Evolutionary conservation across 78 protist species (phyloP).

Genomic region (Dictyostelium capitatum): DNA sequence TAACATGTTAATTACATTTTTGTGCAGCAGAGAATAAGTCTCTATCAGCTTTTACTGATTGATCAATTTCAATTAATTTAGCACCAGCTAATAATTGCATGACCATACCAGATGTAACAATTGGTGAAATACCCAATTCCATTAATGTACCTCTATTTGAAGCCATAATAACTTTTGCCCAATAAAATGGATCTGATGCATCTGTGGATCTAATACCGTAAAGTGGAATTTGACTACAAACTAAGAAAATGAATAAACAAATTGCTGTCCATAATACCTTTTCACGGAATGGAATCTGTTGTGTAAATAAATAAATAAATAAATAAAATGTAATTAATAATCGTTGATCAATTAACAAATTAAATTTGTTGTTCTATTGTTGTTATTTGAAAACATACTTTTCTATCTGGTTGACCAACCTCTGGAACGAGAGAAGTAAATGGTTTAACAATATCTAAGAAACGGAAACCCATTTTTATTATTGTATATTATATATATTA

Average conservation of each 20-base stretch:
- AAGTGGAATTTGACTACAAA: constrained; percentile 99
- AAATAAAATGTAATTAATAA: background rate
- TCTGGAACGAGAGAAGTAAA: constrained; percentile 98
- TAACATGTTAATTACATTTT: no score
- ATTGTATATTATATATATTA: background rate
- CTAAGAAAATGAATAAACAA: constrained; percentile 98
- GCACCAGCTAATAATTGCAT: constrained; percentile 99
- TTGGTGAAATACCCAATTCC: constrained; percentile 99
- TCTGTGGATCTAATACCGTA: constrained; percentile 95
- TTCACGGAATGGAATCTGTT: constrained; percentile 91
- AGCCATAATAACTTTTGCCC: constrained; percentile 99
- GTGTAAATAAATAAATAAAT: background rate
- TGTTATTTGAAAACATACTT: constrained; percentile 46
- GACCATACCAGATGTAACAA: constrained; percentile 98
- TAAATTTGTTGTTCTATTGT: background rate
- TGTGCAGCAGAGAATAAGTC: constrained; percentile 97
- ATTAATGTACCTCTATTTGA: constrained; percentile 99
- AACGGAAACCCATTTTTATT: constrained; percentile 82
- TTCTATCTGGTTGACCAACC: constrained; percentile 95
- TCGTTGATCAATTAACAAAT: no score
- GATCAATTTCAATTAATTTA: constrained; percentile 98
- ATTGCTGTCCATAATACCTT: constrained; percentile 97
- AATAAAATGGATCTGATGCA: constrained; percentile 98
- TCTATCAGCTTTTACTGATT: constrained; percentile 93
- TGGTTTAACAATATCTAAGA: constrained; percentile 95